phyloP scores from a whole-genome alignment of 2,329 filamentous ascomycete genomes.

The Apiospora phragmitis region DNA sequence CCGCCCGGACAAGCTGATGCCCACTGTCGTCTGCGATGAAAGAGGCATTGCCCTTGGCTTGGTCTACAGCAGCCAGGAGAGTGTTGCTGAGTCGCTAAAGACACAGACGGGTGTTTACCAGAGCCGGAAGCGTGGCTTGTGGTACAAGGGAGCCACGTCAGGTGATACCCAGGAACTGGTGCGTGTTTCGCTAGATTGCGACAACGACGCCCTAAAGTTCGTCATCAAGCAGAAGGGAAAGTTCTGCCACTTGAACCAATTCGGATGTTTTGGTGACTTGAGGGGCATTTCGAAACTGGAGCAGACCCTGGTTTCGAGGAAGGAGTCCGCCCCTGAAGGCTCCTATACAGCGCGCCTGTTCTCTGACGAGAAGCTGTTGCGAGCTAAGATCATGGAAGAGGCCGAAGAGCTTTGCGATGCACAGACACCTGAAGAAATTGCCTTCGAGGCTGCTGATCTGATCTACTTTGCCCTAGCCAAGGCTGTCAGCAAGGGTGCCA shows the following conservation, averaged over 20 bases:
- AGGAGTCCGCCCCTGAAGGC: conserved; percentile 77
- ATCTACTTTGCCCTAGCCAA: conserved; percentile 95
- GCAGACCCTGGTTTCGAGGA: conserved; percentile 81
- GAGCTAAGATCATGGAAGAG: conserved; percentile 98
- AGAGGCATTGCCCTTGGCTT: conserved; percentile 80
- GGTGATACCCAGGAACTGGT: conserved; percentile 91
- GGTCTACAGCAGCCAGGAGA: conserved; percentile 93
- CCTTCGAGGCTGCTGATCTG: conserved; percentile 92
- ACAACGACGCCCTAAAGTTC: conserved; percentile 89
- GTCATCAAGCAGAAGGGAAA: conserved; percentile 85
- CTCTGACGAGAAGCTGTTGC: conserved; percentile 83
- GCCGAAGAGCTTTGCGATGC: conserved; percentile 93
- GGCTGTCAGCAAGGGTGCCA: conserved; percentile 81
- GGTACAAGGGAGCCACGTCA: conserved; percentile 95
- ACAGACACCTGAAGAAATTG: conserved; percentile 76
- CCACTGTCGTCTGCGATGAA: conserved; percentile 91
- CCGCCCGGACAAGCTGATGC: conserved; percentile 77
- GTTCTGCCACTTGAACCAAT: conserved; percentile 93
- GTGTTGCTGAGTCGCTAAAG: conserved; percentile 80
- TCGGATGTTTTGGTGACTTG: conserved; percentile 88
- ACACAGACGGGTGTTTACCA: conserved; percentile 86
- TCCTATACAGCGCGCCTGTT: conserved; percentile 95
- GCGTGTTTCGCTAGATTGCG: conserved; percentile 84
- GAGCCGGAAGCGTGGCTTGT: conserved; percentile 90
- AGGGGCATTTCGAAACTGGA: conserved; percentile 81